phyloP scores from a whole-genome alignment of 2,329 filamentous ascomycete genomes.

The Cercospora sojina region DNA sequence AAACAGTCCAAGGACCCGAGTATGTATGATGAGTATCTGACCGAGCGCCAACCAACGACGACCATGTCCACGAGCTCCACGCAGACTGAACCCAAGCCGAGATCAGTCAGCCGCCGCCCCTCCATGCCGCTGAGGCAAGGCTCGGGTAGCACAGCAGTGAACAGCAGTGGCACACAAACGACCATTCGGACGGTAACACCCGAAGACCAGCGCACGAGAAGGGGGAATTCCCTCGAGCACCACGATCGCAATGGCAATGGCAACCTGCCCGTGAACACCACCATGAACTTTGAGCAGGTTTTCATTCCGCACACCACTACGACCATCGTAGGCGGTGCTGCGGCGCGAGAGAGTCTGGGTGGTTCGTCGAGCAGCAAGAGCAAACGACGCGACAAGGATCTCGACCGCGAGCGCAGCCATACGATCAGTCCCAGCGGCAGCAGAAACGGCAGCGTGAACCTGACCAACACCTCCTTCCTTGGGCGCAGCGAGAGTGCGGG shows the following conservation, averaged over 20 bases:
- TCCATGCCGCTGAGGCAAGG: slow-evolving; percentile 26
- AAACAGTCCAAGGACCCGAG: slow-evolving; percentile 33
- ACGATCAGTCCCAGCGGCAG: slow-evolving; percentile 30
- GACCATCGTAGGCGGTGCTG: slow-evolving; percentile 29
- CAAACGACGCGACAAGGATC: slow-evolving; percentile 19
- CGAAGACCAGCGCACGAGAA: slow-evolving; percentile 43
- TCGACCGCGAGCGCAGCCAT: slow-evolving; percentile 14
- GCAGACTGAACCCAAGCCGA: slow-evolving; percentile 12
- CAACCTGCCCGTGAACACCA: slow-evolving; percentile 29
- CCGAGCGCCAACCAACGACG: slow-evolving; percentile 20
- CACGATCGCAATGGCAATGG: slow-evolving; percentile 15
- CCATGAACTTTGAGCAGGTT: slow-evolving; percentile 33
- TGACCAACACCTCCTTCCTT: slow-evolving; percentile 23
- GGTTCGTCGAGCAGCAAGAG: slow-evolving; percentile 23
- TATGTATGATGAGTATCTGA: slow-evolving; percentile 37
- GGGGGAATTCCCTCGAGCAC: slow-evolving; percentile 12
- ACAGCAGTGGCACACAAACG: slow-evolving; percentile 21
- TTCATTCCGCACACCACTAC: slow-evolving; percentile 35
- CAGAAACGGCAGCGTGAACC: slow-evolving; percentile 28
- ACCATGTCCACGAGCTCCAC: slow-evolving; percentile 13
- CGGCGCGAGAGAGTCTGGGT: slow-evolving; percentile 21
- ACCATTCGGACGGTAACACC: slow-evolving; percentile 67
- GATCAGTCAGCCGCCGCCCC: slow-evolving; percentile 17
- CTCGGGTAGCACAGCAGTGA: slow-evolving; percentile 25
- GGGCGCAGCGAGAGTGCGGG: slow-evolving; percentile 30